phyloP scores from a whole-genome alignment of 2,329 filamentous ascomycete species.

The Fusarium redolens region DNA sequence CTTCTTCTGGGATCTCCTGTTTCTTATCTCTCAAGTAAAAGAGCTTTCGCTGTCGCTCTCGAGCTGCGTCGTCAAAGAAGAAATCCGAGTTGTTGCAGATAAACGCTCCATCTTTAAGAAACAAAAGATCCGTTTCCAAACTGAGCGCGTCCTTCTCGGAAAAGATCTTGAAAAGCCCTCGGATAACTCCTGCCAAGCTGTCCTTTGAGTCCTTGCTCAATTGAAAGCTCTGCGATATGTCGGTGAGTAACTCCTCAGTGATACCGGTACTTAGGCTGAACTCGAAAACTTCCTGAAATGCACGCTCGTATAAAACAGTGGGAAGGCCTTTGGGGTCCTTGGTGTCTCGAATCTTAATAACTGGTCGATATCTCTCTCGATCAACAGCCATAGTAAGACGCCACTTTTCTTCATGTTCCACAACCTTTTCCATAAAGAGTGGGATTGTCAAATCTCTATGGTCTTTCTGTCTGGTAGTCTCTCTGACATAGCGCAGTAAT shows the following conservation, averaged over 20 bases:
- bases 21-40: slow-evolving; percentile 52
- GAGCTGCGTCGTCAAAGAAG: slow-evolving; percentile 60
- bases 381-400: slow-evolving; percentile 58
- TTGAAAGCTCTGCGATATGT: slow-evolving; percentile 16
- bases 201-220: not conserved
- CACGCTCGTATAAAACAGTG: slow-evolving; percentile 11
- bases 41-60: slow-evolving; percentile 53
- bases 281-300: slow-evolving; percentile 28
- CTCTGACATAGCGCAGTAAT: slow-evolving; percentile 23
- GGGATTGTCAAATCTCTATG: slow-evolving; percentile 30
- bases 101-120: slow-evolving; percentile 44
- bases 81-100: slow-evolving; percentile 54
- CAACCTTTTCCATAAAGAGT: slow-evolving; percentile 52
- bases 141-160: slow-evolving; percentile 58
- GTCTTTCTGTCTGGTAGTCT: not conserved
- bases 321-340: slow-evolving; percentile 7
- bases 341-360: slow-evolving; percentile 48
- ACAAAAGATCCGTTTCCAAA: slow-evolving; percentile 56
- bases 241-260: slow-evolving; percentile 32
- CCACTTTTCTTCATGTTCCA: slow-evolving; percentile 50
- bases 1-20: slow-evolving; percentile 50
- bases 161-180: slow-evolving; percentile 53
- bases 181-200: slow-evolving; percentile 39
- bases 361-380: slow-evolving; percentile 53
- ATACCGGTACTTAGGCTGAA: slow-evolving; percentile 47